Base-by-base conservation (phyloP, 805 yeast species). In the Yarrowia porcina region DNA sequence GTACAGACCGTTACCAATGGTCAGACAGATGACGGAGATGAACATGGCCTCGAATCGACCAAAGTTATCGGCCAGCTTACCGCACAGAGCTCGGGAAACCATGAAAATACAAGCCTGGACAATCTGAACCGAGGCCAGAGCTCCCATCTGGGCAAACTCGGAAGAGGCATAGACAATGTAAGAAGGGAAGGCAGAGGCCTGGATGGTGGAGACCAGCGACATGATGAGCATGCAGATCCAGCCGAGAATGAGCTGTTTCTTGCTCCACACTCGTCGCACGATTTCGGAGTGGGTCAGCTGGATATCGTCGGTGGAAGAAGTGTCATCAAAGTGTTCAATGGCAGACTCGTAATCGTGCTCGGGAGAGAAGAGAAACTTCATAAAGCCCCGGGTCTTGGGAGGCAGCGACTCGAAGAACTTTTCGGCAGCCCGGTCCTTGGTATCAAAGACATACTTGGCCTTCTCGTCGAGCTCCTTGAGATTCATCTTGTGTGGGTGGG, bases 381-480 rank as follows among this genome's bases (percentile, higher is more conserved):
- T 21, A 9, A 49, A 11, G 15, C 30, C 30, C 21, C 56, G 56
- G 13, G 28, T 10, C 56, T 32, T 32, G 39, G 56, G 56, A 18
- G 39, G 23, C 56, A 49, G 25, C 3, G 56, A 49, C 11, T 32
- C 39, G 12, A 49, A 49, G 38, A 57, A 57, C 38, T 23, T 18
- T 12, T 39, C 62, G 3, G 56, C 38, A 2, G 23, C 62, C 5
- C 38, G 54, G 57, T 44, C 62, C 36, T 57, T 57, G 56, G 49
- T 57, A 57, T 39, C 50, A 57, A 39, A 42, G 13, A 38, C 54
- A 15, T 57, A 57, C 30, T 57, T 39, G 56, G 56, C 49, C 38
- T 27, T 57, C 42, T 13, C 13, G 57, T 57, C 56, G n/a, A 44
- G 39, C 18, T 42, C 50, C 36, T 41, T 12, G 38, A 36, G 62